Evolutionary conservation across 495 filamentous ascomycete species (phyloP).

Genomic region (Immersiella caudata): DNA sequence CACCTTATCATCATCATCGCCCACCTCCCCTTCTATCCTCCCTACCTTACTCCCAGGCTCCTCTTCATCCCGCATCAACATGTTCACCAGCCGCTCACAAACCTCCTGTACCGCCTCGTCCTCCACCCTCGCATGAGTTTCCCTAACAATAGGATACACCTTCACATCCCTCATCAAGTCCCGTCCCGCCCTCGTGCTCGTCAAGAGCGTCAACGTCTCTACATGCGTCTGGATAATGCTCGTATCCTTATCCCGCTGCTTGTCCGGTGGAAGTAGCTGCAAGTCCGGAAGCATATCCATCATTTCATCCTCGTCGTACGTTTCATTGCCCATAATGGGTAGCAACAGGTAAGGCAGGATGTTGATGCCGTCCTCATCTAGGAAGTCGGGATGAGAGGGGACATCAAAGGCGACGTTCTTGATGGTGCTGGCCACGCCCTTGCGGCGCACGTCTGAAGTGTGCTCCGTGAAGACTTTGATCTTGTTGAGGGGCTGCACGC

Average conservation of each 20-base stretch:
- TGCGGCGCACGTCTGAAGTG: conserved; percentile 72
- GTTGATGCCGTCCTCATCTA: conserved; percentile 70
- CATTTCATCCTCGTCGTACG: conserved; percentile 73
- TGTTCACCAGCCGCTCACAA: conserved; percentile 87
- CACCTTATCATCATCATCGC: conserved; percentile 38
- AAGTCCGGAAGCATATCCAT: conserved; percentile 81
- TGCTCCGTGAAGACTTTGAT: conserved; percentile 92
- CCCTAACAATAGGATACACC: conserved; percentile 86
- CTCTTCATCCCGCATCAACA: conserved; percentile 83
- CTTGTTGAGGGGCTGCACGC: conserved; percentile 81
- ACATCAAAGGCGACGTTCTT: conserved; percentile 83
- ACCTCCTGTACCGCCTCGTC: conserved; percentile 81
- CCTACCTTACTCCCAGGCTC: conserved; percentile 62
- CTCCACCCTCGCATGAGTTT: conserved; percentile 77
- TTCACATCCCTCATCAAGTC: conserved; percentile 72
- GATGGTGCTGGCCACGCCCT: conserved; percentile 88
- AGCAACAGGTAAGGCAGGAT: conserved; percentile 85
- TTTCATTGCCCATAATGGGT: conserved; percentile 60
- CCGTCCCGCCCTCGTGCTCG: conserved; percentile 74
- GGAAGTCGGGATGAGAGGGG: conserved; percentile 66
- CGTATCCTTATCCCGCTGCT: conserved; percentile 74
- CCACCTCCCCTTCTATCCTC: conserved; percentile 44
- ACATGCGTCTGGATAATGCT: conserved; percentile 81
- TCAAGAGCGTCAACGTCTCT: conserved; percentile 82
- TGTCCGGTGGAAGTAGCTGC: conserved; percentile 85